Evolutionary conservation across 768 basidiomycete genomes (phyloP), one percentile per base, ranked within the genome.

Genomic region (Trichaptum fuscoviolaceum): DNA sequence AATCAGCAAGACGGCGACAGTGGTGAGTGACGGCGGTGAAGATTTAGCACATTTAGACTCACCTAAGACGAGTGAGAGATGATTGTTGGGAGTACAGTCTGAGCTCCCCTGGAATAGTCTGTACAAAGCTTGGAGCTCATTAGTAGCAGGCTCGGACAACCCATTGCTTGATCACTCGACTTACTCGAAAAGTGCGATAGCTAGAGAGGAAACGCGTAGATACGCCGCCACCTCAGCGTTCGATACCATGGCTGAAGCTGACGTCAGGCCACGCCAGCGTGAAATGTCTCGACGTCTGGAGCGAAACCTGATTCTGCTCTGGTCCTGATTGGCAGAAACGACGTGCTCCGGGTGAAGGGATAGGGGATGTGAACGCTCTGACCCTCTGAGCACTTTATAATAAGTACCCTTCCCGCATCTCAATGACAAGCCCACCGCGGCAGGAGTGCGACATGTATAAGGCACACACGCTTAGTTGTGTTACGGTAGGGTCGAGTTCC

Each of bases 111-210:
- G 66, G 66, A 52, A 67, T 42, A 20, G 66, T 67, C 27, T 63
- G 58, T 57, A 64, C 34, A 23, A 26, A 61, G 52, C 66, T 67
- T 20, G 15, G 4, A n/a, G 15, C 27, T 2, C 20, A 61, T 24
- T 36, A 42, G 27, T 25, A n/a, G 23, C 8, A 57, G 20, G 18
- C 12, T 26, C 4, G 8, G 8, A 30, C 30, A 30, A 30, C 30
- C 30, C 23, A 67, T 27, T 9, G 18, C 17, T 9, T 63, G 35
- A 7, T 36, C 17, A 35, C 2, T 15, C 18, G 30, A 20, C 66
- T 24, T 57, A 67, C 66, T 67, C 66, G n/a, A 63, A 67, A 8
- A 67, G 42, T 18, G 66, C 66, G 27, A 67, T 67, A 18, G 66
- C 30, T 26, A 67, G 27, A 27, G 63, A 61, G n/a, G 66, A 57